Base-by-base conservation (phyloP, 2,329 filamentous ascomycete genomes). In the Aureobasidium namibiae region DNA sequence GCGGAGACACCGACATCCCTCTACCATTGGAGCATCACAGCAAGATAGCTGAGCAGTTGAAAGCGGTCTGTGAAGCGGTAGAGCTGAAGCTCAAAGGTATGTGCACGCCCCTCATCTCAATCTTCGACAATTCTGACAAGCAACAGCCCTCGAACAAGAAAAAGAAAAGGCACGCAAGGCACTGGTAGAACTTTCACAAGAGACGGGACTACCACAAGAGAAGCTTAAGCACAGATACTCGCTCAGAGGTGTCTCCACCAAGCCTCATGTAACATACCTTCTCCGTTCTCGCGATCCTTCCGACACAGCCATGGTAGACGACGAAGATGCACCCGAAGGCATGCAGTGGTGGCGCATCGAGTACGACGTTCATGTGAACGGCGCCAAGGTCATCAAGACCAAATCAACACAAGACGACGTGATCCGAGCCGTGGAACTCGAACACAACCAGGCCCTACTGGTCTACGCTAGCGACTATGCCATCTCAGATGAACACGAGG, bases 331-430 rank as follows among this genome's bases (percentile, higher is more conserved):
- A 2, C 67, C 70, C 14, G 53, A 65, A 42, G 69, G 69, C 56
- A 77, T 75, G 69, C 75, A 81, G 63, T 83, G 80, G 80, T 83
- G 80, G 80, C 78, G 79, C 33, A 75, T 81, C 61, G 78, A 78
- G 60, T 81, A 78, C 65, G 75, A 77, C 7, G 69, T 70, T 23
- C 72, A 73, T 7, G 74, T 76, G 63, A 70, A 70, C 44, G 75
- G 73, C 59, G 70, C 62, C 64, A 69, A 60, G 59, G 72, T 68
- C 63, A 67, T 49, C 23, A 72, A 66, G 33, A 65, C 64, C 11
- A 57, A 57, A 39, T 57, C 54, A 29, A 62, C 73, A 3, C 78
- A 82, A 60, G 72, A 76, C 44, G 78, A 83, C 61, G 83, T 85
- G 10, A 74, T 85, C 9, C 69, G 67, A 24, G 70, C 54, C 71